These are phyloP conservation scores for Aspergillus sojae DNA, from an alignment of 2,329 filamentous ascomycete genomes.

Conservation along the genomic window DNA sequence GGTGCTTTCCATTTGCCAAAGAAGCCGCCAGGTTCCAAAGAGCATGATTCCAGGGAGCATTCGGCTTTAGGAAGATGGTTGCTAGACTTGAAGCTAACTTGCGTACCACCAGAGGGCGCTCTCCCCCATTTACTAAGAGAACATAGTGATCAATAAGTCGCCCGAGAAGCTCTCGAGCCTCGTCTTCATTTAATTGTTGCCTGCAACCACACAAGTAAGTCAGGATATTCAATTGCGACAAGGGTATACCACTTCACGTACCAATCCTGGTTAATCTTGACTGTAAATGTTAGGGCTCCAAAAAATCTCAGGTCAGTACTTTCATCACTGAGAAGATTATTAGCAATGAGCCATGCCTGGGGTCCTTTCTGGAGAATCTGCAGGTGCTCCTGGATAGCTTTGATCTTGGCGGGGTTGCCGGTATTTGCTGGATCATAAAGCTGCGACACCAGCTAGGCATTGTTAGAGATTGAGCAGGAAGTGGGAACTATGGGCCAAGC, in stretches of 20 bases:
- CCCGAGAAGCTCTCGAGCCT: conserved; percentile 39
- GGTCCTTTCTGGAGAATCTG: conserved; percentile 77
- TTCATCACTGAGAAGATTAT: conserved; percentile 68
- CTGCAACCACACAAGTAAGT: conserved; percentile 25
- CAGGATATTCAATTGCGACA: background rate
- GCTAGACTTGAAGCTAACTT: conserved; percentile 51
- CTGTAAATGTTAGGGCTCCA: conserved; percentile 85
- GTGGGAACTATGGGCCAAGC: background rate
- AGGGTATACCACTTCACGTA: conserved; percentile 41
- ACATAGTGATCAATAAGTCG: conserved; percentile 48
- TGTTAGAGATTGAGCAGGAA: background rate
- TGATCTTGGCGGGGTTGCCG: conserved; percentile 46
- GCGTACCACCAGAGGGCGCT: conserved; percentile 46
- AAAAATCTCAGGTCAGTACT: conserved; percentile 85
- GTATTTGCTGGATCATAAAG: conserved; percentile 49
- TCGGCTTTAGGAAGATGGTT: conserved; percentile 46
- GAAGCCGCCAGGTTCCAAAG: conserved; percentile 42
- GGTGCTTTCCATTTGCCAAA: conserved; percentile 40
- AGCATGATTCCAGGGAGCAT: conserved; percentile 41
- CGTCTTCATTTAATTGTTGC: conserved; percentile 39
- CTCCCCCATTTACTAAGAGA: conserved; percentile 40
- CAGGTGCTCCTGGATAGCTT: conserved; percentile 70
- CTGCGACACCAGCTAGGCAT: conserved; percentile 41
- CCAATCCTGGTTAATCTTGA: conserved; percentile 94
- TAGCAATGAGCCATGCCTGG: conserved; percentile 83